A percentile compares a stretch with the other conserved stretches of the same genome.
phyloP scores from a whole-genome alignment of 345 rosid genomes.

The Noccaea bulbosa region DNA sequence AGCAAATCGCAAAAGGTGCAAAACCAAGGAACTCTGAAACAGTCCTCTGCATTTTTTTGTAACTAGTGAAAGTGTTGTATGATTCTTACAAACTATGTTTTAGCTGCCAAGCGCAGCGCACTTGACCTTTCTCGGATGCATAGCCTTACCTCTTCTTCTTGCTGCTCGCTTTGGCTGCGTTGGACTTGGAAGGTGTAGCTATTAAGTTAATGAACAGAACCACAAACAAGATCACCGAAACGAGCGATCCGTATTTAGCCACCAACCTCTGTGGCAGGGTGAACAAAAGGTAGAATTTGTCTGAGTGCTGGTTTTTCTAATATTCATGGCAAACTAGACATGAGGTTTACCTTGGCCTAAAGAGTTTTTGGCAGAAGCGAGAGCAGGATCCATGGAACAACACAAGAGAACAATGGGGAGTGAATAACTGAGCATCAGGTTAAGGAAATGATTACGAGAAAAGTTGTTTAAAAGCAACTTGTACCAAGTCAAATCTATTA shows the following conservation, averaged over 20 bases:
- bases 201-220: constrained; percentile 65
- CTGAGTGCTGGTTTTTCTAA: neutral
- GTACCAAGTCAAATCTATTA: constrained; percentile 69
- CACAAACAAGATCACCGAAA: constrained; percentile 66
- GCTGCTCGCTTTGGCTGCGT: constrained; percentile 59
- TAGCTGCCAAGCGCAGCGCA: constrained; percentile 1
- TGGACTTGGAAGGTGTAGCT: constrained; percentile 64
- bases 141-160: constrained; percentile 66
- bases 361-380: constrained; percentile 30
- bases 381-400: constrained; percentile 44
- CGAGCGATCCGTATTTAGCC: constrained; percentile 67
- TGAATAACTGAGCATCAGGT: constrained; percentile 1
- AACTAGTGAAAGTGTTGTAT: neutral
- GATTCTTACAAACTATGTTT: constrained; percentile 21
- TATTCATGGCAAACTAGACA: neutral
- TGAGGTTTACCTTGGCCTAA: constrained; percentile 76
- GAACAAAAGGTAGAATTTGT: neutral
- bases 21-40: neutral
- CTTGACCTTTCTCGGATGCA: neutral
- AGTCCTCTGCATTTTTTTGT: neutral
- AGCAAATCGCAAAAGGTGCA: neutral
- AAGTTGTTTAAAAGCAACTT: constrained; percentile 19
- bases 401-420: constrained; percentile 23
- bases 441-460: neutral
- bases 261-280: constrained; percentile 64